phyloP scores from a whole-genome alignment of 495 filamentous ascomycete genomes.

The Chaetomium tenue region DNA sequence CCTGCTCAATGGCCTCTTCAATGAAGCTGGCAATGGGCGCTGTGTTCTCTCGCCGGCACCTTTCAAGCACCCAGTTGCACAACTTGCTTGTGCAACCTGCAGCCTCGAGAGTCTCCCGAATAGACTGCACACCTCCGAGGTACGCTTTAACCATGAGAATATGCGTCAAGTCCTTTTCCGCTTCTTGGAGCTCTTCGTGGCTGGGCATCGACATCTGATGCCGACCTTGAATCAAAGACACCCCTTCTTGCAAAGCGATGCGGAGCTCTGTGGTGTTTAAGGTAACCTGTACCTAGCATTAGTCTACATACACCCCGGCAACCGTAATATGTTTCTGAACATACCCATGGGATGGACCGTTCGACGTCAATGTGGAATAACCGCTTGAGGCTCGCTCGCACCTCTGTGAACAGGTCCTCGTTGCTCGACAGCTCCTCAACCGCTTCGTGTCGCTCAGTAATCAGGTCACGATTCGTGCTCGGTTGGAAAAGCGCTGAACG shows the following conservation, averaged over 20 bases:
- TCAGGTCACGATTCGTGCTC: slow-evolving; percentile 64
- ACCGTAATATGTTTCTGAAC: background rate
- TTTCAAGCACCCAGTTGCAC: slow-evolving; percentile 62
- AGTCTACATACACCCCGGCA: background rate
- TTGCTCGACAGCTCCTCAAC: slow-evolving; percentile 79
- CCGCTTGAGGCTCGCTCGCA: slow-evolving; percentile 56
- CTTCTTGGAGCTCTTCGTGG: slow-evolving; percentile 26
- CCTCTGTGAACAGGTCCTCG: slow-evolving; percentile 81
- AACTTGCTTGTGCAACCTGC: slow-evolving; percentile 58
- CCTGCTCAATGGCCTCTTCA: slow-evolving; percentile 70
- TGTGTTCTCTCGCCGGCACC: slow-evolving; percentile 63
- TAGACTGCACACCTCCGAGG: slow-evolving; percentile 60
- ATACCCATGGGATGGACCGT: slow-evolving; percentile 24
- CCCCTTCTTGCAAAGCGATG: slow-evolving; percentile 20
- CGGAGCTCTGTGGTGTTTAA: background rate
- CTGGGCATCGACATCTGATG: slow-evolving; percentile 55
- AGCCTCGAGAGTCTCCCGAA: slow-evolving; percentile 66
- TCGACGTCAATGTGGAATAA: slow-evolving; percentile 32
- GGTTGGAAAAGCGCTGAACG: slow-evolving; percentile 85
- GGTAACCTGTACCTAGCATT: slow-evolving; percentile 2
- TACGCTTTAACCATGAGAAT: slow-evolving; percentile 56
- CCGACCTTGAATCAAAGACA: slow-evolving; percentile 23
- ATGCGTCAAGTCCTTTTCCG: slow-evolving; percentile 30
- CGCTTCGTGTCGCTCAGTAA: slow-evolving; percentile 71
- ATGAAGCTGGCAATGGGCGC: slow-evolving; percentile 63